Percentiles rank a stretch among this genome's conserved stretches.
Evolutionary conservation across 75 land plant genomes (phyloP).

Genomic region (Pinus taeda): DNA sequence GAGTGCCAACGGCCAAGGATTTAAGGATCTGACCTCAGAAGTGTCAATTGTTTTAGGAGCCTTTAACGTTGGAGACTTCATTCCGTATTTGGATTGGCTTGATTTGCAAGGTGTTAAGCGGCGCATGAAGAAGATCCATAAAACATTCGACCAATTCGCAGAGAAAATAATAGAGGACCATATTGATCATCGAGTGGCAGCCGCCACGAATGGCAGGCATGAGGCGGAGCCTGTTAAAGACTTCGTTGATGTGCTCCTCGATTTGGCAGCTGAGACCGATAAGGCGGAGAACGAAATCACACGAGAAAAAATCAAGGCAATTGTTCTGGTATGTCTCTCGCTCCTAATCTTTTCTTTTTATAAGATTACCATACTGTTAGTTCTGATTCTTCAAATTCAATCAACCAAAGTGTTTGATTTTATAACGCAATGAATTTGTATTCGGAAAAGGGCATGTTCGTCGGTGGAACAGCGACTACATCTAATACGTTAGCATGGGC

Average conservation of each 20-base stretch:
- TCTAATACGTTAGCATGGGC: conserved; percentile 6
- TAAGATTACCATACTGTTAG: neutral
- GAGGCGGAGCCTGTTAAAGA: neutral
- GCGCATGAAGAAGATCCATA: conserved; percentile 17
- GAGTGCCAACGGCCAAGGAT: too few species aligned
- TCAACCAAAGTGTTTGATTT: neutral
- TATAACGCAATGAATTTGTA: neutral
- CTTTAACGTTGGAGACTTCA: conserved; percentile 30
- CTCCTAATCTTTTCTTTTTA: neutral
- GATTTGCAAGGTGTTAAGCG: conserved; percentile 30
- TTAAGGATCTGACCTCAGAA: too few species aligned
- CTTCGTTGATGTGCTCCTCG: neutral
- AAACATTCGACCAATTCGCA: conserved; percentile 20
- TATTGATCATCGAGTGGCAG: neutral
- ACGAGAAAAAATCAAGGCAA: neutral
- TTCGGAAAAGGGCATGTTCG: conserved; percentile 2
- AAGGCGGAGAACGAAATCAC: neutral
- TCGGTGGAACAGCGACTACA: conserved; percentile 6
- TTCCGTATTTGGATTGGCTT: conserved; percentile 32
- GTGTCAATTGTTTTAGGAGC: conserved; percentile 14
- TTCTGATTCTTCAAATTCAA: neutral
- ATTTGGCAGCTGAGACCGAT: neutral
- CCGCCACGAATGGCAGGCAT: neutral
- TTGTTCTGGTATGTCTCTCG: neutral
- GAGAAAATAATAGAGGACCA: conserved; percentile 22